Conservation (phyloP, 805 yeast species). For the Candida tallmaniae region DNA sequence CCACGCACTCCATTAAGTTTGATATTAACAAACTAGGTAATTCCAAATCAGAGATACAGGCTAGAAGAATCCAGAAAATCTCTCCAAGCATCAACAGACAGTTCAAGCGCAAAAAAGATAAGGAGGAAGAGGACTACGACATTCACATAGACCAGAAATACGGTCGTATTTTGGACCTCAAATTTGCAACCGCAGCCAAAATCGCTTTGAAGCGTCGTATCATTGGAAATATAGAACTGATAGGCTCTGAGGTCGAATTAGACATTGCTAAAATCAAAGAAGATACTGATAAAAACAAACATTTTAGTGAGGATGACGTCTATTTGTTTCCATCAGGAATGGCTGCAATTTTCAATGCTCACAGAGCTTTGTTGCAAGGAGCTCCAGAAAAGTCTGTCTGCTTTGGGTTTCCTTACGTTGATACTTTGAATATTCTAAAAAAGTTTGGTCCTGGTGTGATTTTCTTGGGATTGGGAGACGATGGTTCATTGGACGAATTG, state of each 20-base stretch:
- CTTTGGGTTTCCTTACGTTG: conserved; percentile 95
- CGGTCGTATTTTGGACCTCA: conserved; percentile 82
- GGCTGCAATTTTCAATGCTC: conserved; percentile 86
- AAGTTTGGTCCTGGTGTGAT: conserved; percentile 92
- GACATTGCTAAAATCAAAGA: conserved; percentile 2
- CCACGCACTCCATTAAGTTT: conserved; percentile 6
- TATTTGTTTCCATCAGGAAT: conserved; percentile 87
- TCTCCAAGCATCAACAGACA: conserved; percentile 11
- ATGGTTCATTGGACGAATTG: conserved; percentile 57
- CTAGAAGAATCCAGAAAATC: conserved; percentile 11
- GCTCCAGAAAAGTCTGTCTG: conserved; percentile 64
- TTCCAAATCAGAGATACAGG: conserved; percentile 31
- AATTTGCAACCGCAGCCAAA: conserved; percentile 74
- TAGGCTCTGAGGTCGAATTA: conserved; percentile 1
- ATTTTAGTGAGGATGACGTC: conserved; percentile 56
- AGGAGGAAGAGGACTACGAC: conserved; percentile 26
- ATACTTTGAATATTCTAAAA: conserved; percentile 76
- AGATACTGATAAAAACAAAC: conserved; percentile 19
- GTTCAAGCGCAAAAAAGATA: conserved; percentile 22
- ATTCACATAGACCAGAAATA: conserved; percentile 81
- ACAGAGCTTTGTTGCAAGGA: conserved; percentile 45
- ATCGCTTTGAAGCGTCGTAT: conserved; percentile 69
- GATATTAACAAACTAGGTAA: conserved; percentile 9
- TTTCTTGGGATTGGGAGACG: conserved; percentile 83
- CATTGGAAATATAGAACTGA: conserved; percentile 49